A percentile compares a stretch with the other conserved stretches of the same genome.
These are phyloP conservation scores for Backusella circina DNA, from an alignment of 192 early-diverging fungal species.

Conservation along the genomic window DNA sequence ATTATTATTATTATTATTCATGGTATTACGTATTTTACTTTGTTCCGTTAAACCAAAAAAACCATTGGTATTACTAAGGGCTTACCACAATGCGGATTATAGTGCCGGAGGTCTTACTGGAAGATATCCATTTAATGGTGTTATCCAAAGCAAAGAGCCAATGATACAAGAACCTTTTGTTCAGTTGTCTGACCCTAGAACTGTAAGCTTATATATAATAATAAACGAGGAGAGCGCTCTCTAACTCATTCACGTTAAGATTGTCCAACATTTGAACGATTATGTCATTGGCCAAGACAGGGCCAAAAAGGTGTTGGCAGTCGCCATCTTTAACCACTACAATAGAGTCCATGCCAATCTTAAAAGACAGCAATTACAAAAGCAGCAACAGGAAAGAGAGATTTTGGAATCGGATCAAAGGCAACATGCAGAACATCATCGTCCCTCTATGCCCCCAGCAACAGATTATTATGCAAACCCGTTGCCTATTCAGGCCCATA, in stretches of 20 bases:
- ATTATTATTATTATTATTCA: too few species aligned
- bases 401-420: conserved; percentile 14
- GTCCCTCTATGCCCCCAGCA: background rate
- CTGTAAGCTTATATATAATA: background rate
- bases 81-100: background rate
- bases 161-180: background rate
- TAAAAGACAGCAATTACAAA: conserved; percentile 42
- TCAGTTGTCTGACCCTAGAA: conserved; percentile 10
- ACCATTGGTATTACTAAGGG: background rate
- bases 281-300: conserved; percentile 86
- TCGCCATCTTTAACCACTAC: conserved; percentile 88
- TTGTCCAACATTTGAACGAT: conserved; percentile 76
- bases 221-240: background rate
- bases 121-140: background rate
- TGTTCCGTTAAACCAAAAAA: background rate
- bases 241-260: conserved; percentile 33
- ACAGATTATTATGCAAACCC: conserved; percentile 9
- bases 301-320: conserved; percentile 78
- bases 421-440: conserved; percentile 20
- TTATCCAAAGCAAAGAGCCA: background rate
- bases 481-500: conserved; percentile 3
- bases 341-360: conserved; percentile 69
- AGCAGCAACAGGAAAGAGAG: conserved; percentile 3
- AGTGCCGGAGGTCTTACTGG: background rate
- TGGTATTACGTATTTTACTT: background rate